phyloP scores from a whole-genome alignment of 257 asterid species.

The Osmanthus fragrans region DNA sequence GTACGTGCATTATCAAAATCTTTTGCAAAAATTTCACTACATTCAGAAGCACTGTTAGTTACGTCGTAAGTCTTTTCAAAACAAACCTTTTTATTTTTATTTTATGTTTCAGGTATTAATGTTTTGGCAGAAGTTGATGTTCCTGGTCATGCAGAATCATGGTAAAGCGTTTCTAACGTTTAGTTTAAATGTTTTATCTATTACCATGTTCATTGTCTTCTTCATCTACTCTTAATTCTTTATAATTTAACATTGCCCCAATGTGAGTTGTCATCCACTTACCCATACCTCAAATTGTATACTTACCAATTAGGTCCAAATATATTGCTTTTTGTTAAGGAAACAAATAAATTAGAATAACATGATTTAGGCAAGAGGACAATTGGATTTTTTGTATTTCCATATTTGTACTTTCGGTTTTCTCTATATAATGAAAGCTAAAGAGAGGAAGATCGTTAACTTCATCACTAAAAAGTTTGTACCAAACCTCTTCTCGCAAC shows the following conservation, averaged over 20 bases:
- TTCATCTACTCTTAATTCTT: neutral
- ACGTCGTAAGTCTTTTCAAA: conserved; percentile 1
- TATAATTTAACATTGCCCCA: neutral
- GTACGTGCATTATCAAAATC: conserved; percentile 36
- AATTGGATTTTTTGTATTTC: too few species aligned
- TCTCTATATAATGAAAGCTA: too few species aligned
- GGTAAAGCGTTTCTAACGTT: conserved; percentile 45
- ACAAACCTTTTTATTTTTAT: neutral
- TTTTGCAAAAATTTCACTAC: neutral
- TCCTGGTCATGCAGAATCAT: conserved; percentile 96
- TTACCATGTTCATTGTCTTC: conserved; percentile 10
- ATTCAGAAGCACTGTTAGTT: neutral
- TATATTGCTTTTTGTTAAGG: neutral
- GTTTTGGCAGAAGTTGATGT: conserved; percentile 97
- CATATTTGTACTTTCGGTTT: too few species aligned
- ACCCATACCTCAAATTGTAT: neutral
- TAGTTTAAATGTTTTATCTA: conserved; percentile 11
- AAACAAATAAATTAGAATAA: too few species aligned
- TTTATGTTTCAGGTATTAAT: conserved; percentile 61
- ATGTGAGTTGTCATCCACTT: neutral
- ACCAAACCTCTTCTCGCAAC: too few species aligned
- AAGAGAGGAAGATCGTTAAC: too few species aligned
- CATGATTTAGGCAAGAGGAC: too few species aligned
- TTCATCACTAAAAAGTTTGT: too few species aligned
- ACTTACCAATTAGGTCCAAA: neutral